A percentile compares a stretch with the other conserved stretches of the same genome.
phyloP scores from a whole-genome alignment of 768 basidiomycete genomes.

The Termitomyces sp. region DNA sequence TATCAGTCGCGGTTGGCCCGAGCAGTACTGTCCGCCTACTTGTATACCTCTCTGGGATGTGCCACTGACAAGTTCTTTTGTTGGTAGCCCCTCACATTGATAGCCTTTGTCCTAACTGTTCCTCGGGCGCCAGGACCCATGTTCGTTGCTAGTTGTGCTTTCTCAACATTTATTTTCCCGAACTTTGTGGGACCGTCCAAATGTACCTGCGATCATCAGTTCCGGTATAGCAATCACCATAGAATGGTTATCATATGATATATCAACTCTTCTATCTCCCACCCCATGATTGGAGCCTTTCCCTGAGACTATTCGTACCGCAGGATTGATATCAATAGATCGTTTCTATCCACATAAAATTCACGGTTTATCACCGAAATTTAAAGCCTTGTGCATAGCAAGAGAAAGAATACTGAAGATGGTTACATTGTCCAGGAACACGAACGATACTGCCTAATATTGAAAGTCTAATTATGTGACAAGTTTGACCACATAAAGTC shows the following conservation, averaged over 20 bases:
- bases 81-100: constrained; percentile 36
- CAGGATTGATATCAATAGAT: neutral
- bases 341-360: neutral
- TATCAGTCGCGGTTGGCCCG: constrained; percentile 35
- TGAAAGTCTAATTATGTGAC: neutral
- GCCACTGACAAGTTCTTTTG: neutral
- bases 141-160: neutral
- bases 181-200: neutral
- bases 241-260: neutral
- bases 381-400: neutral
- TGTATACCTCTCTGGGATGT: neutral
- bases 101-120: constrained; percentile 34
- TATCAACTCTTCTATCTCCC: neutral
- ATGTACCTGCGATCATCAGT: neutral
- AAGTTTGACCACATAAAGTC: neutral
- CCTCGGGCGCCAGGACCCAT: neutral
- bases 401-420: neutral
- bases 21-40: constrained; percentile 37
- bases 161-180: neutral
- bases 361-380: neutral
- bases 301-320: neutral
- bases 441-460: neutral
- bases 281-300: neutral
- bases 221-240: neutral
- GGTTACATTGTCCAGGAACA: neutral